Base-by-base conservation (phyloP, 2,329 filamentous ascomycete species). In the Kalmusia sp. region DNA sequence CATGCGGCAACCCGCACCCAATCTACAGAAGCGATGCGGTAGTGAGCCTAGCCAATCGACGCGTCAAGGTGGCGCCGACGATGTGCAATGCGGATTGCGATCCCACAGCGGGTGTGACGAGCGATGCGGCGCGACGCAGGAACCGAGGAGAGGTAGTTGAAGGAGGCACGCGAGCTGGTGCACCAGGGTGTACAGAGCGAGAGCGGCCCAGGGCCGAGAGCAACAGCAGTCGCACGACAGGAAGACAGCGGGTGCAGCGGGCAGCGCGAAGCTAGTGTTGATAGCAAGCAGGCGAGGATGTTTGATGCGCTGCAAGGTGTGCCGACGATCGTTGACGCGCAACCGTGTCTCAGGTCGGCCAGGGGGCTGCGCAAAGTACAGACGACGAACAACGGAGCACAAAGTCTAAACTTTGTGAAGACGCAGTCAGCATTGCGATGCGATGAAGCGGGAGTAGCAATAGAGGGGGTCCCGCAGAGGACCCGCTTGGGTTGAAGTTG, bases 1-100 rank as follows among this genome's bases (percentile, higher is more conserved):
- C 48, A 68, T 75, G 72, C 72, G 72, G 69, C 67, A 68, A 62
- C 52, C 69, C 69, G 71, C 65, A 45, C 54, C 58, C 51, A 53
- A 51, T 58, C 31, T 57, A 39, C 33, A 37, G 37, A 28, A 37
- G 31, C 24, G 41, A 28, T n/a, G 38, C 44, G 11, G 27, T 14
- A 33, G n/a, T n/a, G 15, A 33, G 41, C 11, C 40, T 22, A 24
- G 14, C 30, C 43, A 35, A 46, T 46, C 43, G 43, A 21, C 30
- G 43, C 43, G 43, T 25, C n/a, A 6, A 17, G 3, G 30, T 22
- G 43, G 6, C 30, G 12, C 30, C 15, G 30, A 17, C 7, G 15
- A 43, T 17, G 50, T 28, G 43, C 28, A n/a, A 31, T 34, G 37
- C 22, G 24, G 15, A 27, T 15, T 27, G n/a, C 14, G 30, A n/a